Evolutionary conservation across 2,329 filamentous ascomycete genomes (phyloP), one percentile per base, ranked within the genome.

Genomic region (Venturia aucupariae): DNA sequence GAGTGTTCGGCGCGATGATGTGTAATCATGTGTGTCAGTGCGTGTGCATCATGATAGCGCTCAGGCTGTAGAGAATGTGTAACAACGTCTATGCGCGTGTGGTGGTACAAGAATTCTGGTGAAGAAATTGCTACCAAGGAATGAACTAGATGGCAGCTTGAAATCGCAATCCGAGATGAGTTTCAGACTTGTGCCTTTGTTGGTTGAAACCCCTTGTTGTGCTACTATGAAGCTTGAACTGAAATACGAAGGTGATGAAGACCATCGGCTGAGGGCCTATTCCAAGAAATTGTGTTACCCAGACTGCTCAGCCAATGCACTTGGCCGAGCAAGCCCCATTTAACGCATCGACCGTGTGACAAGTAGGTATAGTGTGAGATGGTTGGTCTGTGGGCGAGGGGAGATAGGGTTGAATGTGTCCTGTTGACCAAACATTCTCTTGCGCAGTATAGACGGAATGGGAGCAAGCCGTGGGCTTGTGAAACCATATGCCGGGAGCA

Each of bases 41-140:
- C 51, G 27, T 6, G 51, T 57, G 51, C 51, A 57, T 57, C 51
- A 57, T 35, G 27, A 35, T 35, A 55, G 30, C 48, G 48, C 48
- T 32, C 48, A 11, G 32, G 48, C 48, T 55, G 48, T 30, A 55
- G 22, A 51, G 48, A 55, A 55, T 55, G 48, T 55, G 48, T 55
- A 55, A 55, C 48, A 35, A 55, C 11, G 48, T 32, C 48, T 32
- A 55, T 32, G 48, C 48, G 48, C 24, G 24, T 19, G 11, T n/a
- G 32, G 48, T 55, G 48, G 48, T 32, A 55, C 48, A 7, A 35
- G 48, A 7, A 35, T 17, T 32, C 27, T 55, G 48, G 15, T 55
- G 48, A 30, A 55, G 48, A 55, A 27, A 55, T 32, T 55, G 48
- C 17, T 17, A 22, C 17, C 24, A 15, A 11, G 27, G 24, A 19